Base-by-base conservation (phyloP, 2,329 filamentous ascomycete genomes). In the Penicillium psychrosexuale region DNA sequence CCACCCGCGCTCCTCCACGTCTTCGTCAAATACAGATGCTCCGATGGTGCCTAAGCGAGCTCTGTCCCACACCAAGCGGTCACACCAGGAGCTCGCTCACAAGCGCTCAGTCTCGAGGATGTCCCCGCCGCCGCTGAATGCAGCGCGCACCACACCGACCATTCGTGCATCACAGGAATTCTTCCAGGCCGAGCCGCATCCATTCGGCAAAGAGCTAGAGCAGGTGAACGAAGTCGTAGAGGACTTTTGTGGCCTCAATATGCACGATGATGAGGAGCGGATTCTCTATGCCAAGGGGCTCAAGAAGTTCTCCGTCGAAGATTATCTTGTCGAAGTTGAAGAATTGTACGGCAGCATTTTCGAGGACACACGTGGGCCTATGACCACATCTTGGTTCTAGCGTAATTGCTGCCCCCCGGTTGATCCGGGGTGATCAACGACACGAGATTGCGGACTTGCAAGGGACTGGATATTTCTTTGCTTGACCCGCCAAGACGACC, bases 191-290 rank as follows among this genome's bases (percentile, higher is more conserved):
- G 68, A 72, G 33, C 59, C 63, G 17, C 84, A 94, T 71, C 93
- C 93, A 0, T 97, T 97, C 66, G 90, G 90, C 50, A 86, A 88
- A 47, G 94, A 99, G 74, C 79, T 97, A 50, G 91, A 90, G 53
- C 89, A 97, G 74, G 90, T 97, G 24, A 91, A 91, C 50, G 94
- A 97, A 74, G 83, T 97, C 15, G 93, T 88, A 0, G 94, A 97
- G 75, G 92, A 97, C 73, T 93, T 91, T 64, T 85, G 85, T 39
- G 80, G 85, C 30, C 81, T 82, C 17, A 69, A 80, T 59, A 70
- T 82, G n/a, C 76, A 86, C 37, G 87, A 92, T 42, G 88, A 90
- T 52, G 91, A 95, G 72, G 82, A 90, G 66, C 78, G 83, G 61
- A 83, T 87, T 56, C 83, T 97, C 69, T 73, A 81, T 56, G 79